phyloP scores from a whole-genome alignment of 2,329 filamentous ascomycete species.

The Botryotinia convoluta region DNA sequence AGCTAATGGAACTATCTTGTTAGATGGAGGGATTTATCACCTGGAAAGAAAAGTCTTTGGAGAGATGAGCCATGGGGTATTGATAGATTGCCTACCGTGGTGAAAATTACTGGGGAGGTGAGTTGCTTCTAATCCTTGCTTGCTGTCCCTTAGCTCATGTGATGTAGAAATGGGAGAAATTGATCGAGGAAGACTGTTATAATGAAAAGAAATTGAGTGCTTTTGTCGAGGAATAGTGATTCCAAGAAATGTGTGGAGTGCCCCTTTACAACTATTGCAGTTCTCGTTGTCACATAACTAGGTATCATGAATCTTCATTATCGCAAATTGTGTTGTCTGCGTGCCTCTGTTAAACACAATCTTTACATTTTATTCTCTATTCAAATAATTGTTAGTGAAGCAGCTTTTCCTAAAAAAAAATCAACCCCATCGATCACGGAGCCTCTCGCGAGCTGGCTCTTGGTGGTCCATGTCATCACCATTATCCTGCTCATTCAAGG shows the following conservation, averaged over 20 bases:
- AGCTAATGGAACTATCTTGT: neutral
- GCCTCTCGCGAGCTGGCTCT: neutral
- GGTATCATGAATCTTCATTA: neutral
- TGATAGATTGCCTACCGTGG: conserved; percentile 4
- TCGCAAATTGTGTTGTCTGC: neutral
- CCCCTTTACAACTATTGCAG: neutral
- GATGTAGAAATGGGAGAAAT: conserved; percentile 15
- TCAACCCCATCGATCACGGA: neutral
- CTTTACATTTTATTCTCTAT: neutral
- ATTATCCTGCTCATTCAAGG: neutral
- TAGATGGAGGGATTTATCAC: conserved; percentile 5
- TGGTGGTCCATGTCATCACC: neutral
- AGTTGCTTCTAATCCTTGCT: neutral
- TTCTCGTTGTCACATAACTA: neutral
- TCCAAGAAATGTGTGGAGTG: neutral
- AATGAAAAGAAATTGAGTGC: conserved; percentile 12
- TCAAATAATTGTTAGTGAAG: neutral
- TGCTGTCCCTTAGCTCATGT: neutral
- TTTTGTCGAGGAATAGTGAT: conserved; percentile 7
- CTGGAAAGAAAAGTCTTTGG: conserved; percentile 5
- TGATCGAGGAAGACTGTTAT: conserved; percentile 15
- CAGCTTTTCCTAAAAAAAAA: neutral
- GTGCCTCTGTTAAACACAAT: neutral
- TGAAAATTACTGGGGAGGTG: conserved; percentile 12
- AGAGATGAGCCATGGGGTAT: conserved; percentile 9